Evolutionary conservation across 768 basidiomycete species (phyloP).

Genomic region (Collybia mongolica): DNA sequence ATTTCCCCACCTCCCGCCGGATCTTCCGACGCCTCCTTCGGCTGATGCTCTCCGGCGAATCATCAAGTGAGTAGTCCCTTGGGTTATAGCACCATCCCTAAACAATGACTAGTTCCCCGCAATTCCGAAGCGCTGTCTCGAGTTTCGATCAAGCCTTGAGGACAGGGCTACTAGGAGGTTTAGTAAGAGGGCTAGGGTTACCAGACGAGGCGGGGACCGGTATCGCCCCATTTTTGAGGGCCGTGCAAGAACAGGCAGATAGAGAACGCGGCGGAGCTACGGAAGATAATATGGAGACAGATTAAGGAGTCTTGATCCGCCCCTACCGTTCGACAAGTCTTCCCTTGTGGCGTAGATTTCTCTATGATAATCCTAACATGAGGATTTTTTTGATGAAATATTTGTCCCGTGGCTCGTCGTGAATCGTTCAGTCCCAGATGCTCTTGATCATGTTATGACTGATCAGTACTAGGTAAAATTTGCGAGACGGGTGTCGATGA

Average conservation of each 20-base stretch:
- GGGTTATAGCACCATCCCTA: neutral
- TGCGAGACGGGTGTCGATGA: too few species aligned
- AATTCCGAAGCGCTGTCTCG: conserved; percentile 76
- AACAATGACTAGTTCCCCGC: conserved; percentile 55
- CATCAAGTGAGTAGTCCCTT: conserved; percentile 42
- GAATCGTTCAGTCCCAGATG: too few species aligned
- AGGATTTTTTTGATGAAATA: neutral
- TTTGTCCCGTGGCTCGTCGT: too few species aligned
- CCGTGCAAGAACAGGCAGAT: conserved; percentile 73
- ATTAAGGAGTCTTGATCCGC: conserved; percentile 33
- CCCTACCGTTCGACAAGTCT: neutral
- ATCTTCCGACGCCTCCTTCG: conserved; percentile 68
- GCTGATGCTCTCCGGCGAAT: conserved; percentile 70
- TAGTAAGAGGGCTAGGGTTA: conserved; percentile 78
- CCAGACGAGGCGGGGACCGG: conserved; percentile 84
- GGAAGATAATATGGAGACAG: conserved; percentile 68
- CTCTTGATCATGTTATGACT: too few species aligned
- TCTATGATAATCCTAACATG: neutral
- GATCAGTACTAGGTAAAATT: too few species aligned
- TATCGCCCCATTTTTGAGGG: conserved; percentile 76
- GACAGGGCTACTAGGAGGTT: conserved; percentile 72
- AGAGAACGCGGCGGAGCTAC: conserved; percentile 35
- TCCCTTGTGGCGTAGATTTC: neutral
- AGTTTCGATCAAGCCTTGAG: conserved; percentile 84
- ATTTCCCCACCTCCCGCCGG: conserved; percentile 81